Percentiles rank a stretch among this genome's conserved stretches.
phyloP scores from a whole-genome alignment of 192 early-diverging fungal genomes.

The Chytriomyces confervae region DNA sequence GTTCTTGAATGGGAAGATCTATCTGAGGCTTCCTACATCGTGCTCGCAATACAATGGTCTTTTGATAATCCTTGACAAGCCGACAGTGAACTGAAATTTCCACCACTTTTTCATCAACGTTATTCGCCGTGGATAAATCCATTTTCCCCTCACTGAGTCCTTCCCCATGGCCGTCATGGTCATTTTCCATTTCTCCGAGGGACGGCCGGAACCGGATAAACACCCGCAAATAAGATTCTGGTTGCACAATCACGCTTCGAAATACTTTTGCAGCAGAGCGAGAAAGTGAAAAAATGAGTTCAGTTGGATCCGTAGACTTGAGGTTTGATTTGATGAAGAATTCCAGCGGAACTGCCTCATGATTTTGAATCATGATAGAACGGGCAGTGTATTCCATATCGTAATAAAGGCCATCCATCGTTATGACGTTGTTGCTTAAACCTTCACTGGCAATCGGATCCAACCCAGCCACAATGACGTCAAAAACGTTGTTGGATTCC shows the following conservation, averaged over 20 bases:
- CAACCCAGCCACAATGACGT: conserved; percentile 70
- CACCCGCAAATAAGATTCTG: conserved; percentile 67
- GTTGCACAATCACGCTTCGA: conserved; percentile 69
- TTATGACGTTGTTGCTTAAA: conserved; percentile 56
- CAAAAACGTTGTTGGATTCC: conserved; percentile 67
- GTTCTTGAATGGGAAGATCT: conserved; percentile 39
- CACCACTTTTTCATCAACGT: conserved; percentile 67
- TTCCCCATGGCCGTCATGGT: conserved; percentile 26
- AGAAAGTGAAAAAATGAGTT: conserved; percentile 79
- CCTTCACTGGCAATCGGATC: conserved; percentile 35
- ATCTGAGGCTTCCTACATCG: conserved; percentile 67
- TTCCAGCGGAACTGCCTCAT: conserved; percentile 75
- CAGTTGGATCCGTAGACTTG: conserved; percentile 63
- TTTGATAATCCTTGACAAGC: conserved; percentile 81
- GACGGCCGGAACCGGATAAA: conserved; percentile 71
- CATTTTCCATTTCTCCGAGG: neutral
- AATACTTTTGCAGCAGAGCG: conserved; percentile 75
- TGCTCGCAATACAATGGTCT: conserved; percentile 67
- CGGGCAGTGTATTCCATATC: conserved; percentile 74
- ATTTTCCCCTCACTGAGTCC: conserved; percentile 29
- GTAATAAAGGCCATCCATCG: conserved; percentile 75
- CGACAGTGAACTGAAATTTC: conserved; percentile 82
- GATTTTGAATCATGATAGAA: conserved; percentile 76
- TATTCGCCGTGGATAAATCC: conserved; percentile 56
- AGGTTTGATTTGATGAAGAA: conserved; percentile 76